These are phyloP conservation scores for Pythium guiyangense DNA, from an alignment of 352 stramenopile species.

Conservation along the genomic window DNA sequence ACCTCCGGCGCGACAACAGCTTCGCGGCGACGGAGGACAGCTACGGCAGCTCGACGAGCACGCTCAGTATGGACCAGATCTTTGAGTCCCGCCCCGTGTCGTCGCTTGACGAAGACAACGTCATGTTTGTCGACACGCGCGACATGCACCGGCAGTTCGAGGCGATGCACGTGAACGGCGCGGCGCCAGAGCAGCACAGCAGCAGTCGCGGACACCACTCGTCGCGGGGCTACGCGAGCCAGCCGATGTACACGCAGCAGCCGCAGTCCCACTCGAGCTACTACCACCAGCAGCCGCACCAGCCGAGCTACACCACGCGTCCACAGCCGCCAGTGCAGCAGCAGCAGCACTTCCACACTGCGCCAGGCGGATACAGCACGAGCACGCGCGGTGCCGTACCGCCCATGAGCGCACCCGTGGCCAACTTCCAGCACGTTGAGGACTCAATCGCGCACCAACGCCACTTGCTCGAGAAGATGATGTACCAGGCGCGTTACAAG, in stretches of 20 bases:
- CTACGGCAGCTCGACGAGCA: slow-evolving; percentile 19
- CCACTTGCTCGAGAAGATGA: slow-evolving; percentile 60
- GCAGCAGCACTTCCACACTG: neutral
- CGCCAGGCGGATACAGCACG: neutral
- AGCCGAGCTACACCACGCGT: slow-evolving; percentile 1
- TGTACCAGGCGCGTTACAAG: slow-evolving; percentile 39
- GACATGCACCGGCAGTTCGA: slow-evolving; percentile 26
- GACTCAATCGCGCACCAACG: slow-evolving; percentile 64
- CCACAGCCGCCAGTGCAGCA: neutral
- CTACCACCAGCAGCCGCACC: neutral
- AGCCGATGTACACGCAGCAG: slow-evolving; percentile 6
- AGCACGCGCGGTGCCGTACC: neutral
- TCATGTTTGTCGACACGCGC: slow-evolving; percentile 33
- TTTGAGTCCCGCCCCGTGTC: slow-evolving; percentile 23
- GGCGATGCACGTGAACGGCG: slow-evolving; percentile 1
- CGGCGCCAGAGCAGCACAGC: neutral
- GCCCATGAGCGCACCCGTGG: slow-evolving; percentile 1
- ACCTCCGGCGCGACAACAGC: slow-evolving; percentile 12
- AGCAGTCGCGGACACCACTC: neutral
- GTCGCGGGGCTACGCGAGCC: neutral
- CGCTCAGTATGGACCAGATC: slow-evolving; percentile 12
- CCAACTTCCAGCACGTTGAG: slow-evolving; percentile 38
- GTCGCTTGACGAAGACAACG: slow-evolving; percentile 36
- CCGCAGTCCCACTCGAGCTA: neutral
- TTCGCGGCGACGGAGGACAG: slow-evolving; percentile 39